Evolutionary conservation across 495 filamentous ascomycete species (phyloP).

Genomic region (Podospora sp.): DNA sequence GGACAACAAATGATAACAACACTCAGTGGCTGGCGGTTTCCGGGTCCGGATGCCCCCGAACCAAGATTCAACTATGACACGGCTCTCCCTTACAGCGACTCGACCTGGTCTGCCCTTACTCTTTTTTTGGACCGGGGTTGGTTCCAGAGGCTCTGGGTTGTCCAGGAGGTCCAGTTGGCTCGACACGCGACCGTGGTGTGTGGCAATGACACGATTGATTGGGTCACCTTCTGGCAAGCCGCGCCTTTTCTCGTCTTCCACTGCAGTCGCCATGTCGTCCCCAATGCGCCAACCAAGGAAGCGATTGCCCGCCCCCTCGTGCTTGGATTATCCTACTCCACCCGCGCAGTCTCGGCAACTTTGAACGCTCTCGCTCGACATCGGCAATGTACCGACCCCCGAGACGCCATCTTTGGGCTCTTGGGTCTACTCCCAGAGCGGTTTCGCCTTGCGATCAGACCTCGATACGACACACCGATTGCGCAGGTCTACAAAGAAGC

Average conservation of each 20-base stretch:
- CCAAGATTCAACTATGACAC: neutral
- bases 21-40: too few relatives aligned
- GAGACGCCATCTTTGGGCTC: neutral
- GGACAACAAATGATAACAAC: too few relatives aligned
- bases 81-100: neutral
- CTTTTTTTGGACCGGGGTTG: neutral
- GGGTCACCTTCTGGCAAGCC: neutral
- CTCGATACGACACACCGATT: neutral
- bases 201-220: neutral
- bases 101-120: neutral
- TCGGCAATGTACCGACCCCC: neutral
- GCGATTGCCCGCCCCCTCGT: too few relatives aligned
- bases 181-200: neutral
- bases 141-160: neutral
- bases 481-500: neutral
- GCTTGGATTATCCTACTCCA: neutral
- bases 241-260: neutral
- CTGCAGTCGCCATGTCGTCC: neutral
- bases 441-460: neutral
- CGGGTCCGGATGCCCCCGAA: too few relatives aligned
- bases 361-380: neutral
- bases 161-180: slow-evolving; percentile 5
- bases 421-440: neutral
- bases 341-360: neutral
- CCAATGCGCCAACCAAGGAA: neutral